These are phyloP conservation scores for Eimeria sp. DNA, from an alignment of 169 alveolate species.

Conservation along the genomic window DNA sequence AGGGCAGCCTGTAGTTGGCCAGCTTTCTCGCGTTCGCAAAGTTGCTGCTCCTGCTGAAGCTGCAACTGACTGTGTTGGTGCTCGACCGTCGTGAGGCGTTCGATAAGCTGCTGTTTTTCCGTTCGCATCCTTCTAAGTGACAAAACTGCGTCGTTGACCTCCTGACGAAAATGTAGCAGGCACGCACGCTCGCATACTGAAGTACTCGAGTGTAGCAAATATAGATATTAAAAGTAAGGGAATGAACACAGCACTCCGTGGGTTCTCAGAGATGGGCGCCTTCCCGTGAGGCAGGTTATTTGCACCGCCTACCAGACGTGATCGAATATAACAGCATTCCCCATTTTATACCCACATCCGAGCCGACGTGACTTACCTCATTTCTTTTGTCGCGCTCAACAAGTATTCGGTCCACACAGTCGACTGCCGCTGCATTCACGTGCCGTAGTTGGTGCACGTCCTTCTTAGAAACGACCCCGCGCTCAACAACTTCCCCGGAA, in stretches of 20 bases:
- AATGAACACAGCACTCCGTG: neutral
- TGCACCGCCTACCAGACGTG: neutral
- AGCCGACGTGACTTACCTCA: neutral
- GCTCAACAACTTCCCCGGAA: slow-evolving; percentile 38
- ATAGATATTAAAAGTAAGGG: neutral
- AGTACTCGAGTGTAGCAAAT: neutral
- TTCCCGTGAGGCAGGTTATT: neutral
- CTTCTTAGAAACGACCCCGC: slow-evolving; percentile 52
- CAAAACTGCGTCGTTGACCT: slow-evolving; percentile 48
- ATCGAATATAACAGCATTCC: neutral
- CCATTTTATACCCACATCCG: neutral
- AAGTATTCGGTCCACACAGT: slow-evolving; percentile 60
- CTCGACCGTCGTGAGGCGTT: slow-evolving; percentile 63
- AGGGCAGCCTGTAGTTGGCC: slow-evolving; percentile 28
- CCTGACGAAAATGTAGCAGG: slow-evolving; percentile 4
- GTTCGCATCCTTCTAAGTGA: slow-evolving; percentile 58
- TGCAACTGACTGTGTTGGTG: slow-evolving; percentile 56
- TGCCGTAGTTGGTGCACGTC: slow-evolving; percentile 51
- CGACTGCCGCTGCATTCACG: slow-evolving; percentile 66
- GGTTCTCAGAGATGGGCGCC: neutral
- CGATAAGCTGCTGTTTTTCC: slow-evolving; percentile 78
- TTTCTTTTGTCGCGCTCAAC: slow-evolving; percentile 54
- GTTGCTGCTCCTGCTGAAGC: slow-evolving; percentile 55
- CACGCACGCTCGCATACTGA: neutral
- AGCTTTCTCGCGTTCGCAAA: neutral